Conservation (phyloP, 805 yeast genomes). For the Saturnispora ahearnii region DNA sequence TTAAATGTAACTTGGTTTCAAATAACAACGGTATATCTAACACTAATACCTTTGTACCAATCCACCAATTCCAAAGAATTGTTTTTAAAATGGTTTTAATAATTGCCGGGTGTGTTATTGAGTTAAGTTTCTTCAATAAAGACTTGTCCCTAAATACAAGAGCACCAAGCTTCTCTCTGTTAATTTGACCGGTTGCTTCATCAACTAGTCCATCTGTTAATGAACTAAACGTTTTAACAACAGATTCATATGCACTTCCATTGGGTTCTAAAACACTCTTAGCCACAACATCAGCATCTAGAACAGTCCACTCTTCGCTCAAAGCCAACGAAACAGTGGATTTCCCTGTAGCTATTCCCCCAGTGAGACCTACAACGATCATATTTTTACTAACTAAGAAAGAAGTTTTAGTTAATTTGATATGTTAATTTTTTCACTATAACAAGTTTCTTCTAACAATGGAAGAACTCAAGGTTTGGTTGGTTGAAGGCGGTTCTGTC, state of each 20-base stretch:
- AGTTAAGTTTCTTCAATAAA: slow-evolving; percentile 53
- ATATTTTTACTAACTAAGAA: slow-evolving; percentile 30
- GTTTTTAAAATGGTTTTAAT: slow-evolving; percentile 53
- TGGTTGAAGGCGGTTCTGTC: neutral
- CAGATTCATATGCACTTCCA: slow-evolving; percentile 53
- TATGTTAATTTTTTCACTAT: neutral
- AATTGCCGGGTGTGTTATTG: slow-evolving; percentile 84
- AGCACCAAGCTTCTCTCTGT: slow-evolving; percentile 68
- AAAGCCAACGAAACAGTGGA: slow-evolving; percentile 73
- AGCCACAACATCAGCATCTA: slow-evolving; percentile 91
- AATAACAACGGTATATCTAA: slow-evolving; percentile 87
- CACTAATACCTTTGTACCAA: slow-evolving; percentile 51
- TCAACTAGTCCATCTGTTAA: slow-evolving; percentile 35
- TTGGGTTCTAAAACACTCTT: slow-evolving; percentile 81
- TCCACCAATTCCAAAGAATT: slow-evolving; percentile 48
- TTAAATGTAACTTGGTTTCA: slow-evolving; percentile 60
- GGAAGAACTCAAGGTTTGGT: slow-evolving; percentile 2
- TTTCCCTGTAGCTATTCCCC: slow-evolving; percentile 96
- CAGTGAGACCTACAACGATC: slow-evolving; percentile 93
- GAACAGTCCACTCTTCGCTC: slow-evolving; percentile 42
- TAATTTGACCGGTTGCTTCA: slow-evolving; percentile 45
- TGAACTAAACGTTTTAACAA: slow-evolving; percentile 50
- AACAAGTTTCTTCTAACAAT: neutral
- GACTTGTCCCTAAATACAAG: slow-evolving; percentile 57
- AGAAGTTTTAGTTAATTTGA: neutral